Evolutionary conservation across 192 early-diverging fungal genomes (phyloP).

Genomic region (Backusella psychrophila): DNA sequence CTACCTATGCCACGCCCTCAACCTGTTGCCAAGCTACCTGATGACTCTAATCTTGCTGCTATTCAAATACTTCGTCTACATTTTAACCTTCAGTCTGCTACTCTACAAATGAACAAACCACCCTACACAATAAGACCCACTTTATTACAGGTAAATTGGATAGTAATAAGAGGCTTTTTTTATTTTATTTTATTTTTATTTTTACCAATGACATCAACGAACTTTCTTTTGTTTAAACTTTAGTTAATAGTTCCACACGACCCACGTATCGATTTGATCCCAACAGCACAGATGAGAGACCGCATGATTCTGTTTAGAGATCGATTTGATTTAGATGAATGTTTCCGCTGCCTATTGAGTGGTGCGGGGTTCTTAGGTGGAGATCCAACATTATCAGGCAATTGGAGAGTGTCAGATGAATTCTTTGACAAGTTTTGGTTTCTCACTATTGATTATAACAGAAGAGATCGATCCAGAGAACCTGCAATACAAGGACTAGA

Average conservation of each 20-base stretch:
- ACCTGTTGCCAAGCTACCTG: background rate
- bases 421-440: slow-evolving; percentile 1
- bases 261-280: background rate
- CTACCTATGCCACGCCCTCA: background rate
- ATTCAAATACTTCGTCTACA: background rate
- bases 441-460: slow-evolving; percentile 4
- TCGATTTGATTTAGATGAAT: background rate
- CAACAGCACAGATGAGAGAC: slow-evolving; percentile 3
- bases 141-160: background rate
- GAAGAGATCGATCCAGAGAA: background rate
- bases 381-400: slow-evolving; percentile 4
- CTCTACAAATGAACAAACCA: background rate
- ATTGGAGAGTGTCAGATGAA: background rate
- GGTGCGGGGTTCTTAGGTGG: background rate
- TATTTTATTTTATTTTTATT: background rate
- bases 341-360: background rate
- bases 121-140: background rate
- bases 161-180: background rate
- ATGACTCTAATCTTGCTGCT: slow-evolving; percentile 2
- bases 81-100: slow-evolving; percentile 1
- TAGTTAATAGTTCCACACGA: background rate
- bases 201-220: background rate
- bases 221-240: background rate
- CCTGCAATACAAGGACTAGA: background rate
- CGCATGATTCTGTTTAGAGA: slow-evolving; percentile 3